Evolutionary conservation across 345 rosid genomes (phyloP).

Genomic region (Eucalyptus tenuipes): DNA sequence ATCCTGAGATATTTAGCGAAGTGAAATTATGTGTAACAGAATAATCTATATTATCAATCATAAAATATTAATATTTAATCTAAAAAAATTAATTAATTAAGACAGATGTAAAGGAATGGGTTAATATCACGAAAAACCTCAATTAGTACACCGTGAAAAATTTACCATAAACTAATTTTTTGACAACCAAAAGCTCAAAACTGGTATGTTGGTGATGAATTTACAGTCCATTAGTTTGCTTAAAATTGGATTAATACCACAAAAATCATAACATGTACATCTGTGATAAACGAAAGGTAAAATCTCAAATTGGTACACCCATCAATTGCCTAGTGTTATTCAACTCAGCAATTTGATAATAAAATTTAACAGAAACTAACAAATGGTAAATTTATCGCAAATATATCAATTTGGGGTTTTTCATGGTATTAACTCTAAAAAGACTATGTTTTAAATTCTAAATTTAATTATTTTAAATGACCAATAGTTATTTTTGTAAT

Average conservation of each 20-base stretch:
- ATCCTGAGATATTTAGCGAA: accelerated
- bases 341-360: accelerated
- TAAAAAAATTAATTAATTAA: too few species aligned
- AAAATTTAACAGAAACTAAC: accelerated
- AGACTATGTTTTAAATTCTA: too few species aligned
- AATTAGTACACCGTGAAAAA: accelerated
- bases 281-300: accelerated
- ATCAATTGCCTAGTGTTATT: accelerated
- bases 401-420: accelerated
- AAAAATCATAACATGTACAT: accelerated
- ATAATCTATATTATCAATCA: too few species aligned
- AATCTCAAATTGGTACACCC: accelerated
- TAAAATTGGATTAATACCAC: too few species aligned
- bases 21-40: too few species aligned
- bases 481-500: too few species aligned
- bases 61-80: too few species aligned
- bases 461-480: too few species aligned
- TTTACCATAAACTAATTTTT: accelerated
- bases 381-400: accelerated
- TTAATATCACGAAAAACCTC: accelerated
- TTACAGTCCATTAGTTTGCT: accelerated
- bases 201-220: accelerated
- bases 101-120: too few species aligned
- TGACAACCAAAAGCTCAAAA: accelerated
- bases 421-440: accelerated